Conservation (phyloP, 495 filamentous ascomycete species). For the Aspergillus cristatus region DNA sequence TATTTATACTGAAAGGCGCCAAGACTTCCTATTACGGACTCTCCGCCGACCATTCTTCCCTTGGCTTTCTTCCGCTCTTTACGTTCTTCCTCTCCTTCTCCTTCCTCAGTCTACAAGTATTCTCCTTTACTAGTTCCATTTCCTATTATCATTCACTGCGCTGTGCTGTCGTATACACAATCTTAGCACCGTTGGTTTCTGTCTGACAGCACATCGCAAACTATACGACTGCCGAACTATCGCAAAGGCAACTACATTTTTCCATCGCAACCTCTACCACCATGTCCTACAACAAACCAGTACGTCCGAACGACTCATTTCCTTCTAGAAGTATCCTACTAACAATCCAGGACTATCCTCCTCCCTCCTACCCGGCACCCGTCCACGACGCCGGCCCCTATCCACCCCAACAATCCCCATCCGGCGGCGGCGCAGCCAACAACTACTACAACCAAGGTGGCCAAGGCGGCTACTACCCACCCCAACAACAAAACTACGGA, state of each 20-base stretch:
- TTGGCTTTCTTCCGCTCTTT: background rate
- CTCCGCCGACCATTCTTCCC: background rate
- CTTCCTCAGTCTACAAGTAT: background rate
- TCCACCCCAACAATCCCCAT: slow-evolving; percentile 2
- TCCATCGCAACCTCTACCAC: slow-evolving; percentile 4
- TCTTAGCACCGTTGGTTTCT: no score
- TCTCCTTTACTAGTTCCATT: no score
- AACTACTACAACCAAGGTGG: slow-evolving; percentile 21
- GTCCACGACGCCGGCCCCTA: slow-evolving; percentile 22
- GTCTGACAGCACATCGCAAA: no score
- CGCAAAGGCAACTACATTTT: slow-evolving; percentile 1
- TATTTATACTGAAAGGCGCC: background rate
- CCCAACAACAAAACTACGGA: slow-evolving; percentile 12
- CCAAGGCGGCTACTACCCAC: slow-evolving; percentile 9
- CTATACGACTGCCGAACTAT: no score
- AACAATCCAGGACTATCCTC: slow-evolving; percentile 25
- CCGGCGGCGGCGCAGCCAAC: slow-evolving; percentile 16
- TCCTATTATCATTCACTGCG: no score
- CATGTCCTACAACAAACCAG: slow-evolving; percentile 33
- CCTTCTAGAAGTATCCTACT: slow-evolving; percentile 3
- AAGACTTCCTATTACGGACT: background rate
- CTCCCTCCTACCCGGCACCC: slow-evolving; percentile 29
- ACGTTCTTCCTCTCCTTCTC: background rate
- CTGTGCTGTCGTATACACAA: no score
- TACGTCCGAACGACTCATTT: slow-evolving; percentile 9